These are phyloP conservation scores for Neospora caninum DNA, from an alignment of 169 alveolate species.

Conservation along the genomic window DNA sequence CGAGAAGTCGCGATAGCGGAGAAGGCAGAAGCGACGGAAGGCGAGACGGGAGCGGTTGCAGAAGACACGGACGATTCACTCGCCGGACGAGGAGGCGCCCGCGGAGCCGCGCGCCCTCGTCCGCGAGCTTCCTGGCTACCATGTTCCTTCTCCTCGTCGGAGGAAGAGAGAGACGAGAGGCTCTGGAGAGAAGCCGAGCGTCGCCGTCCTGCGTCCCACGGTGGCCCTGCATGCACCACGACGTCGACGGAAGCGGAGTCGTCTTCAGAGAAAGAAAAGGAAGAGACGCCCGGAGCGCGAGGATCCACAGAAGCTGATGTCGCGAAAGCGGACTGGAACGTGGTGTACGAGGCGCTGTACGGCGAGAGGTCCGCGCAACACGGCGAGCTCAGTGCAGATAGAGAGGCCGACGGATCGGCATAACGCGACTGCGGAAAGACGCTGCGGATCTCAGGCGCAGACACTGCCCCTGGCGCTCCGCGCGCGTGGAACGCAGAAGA, in stretches of 20 bases:
- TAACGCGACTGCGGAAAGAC: neutral
- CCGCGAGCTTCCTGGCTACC: neutral
- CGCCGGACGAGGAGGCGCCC: no score
- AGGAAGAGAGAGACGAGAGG: neutral
- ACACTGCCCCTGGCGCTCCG: neutral
- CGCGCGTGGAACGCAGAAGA: neutral
- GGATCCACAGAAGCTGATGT: no score
- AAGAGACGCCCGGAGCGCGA: no score
- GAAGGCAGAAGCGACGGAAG: neutral
- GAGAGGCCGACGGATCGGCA: neutral
- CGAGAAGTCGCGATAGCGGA: neutral
- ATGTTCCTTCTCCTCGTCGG: neutral
- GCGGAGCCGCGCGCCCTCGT: neutral
- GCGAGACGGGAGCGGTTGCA: neutral
- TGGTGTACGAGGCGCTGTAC: no score
- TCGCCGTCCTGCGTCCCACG: neutral
- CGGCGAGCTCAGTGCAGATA: neutral
- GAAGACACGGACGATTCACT: no score
- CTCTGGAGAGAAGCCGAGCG: neutral
- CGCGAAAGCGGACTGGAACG: no score
- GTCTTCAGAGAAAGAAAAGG: no score
- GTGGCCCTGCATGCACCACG: neutral
- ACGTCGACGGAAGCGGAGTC: no score
- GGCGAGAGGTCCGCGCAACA: no score
- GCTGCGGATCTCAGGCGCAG: neutral